These are phyloP conservation scores for Sclerotinia nivalis DNA, from an alignment of 2,329 filamentous ascomycete species.

Conservation along the genomic window DNA sequence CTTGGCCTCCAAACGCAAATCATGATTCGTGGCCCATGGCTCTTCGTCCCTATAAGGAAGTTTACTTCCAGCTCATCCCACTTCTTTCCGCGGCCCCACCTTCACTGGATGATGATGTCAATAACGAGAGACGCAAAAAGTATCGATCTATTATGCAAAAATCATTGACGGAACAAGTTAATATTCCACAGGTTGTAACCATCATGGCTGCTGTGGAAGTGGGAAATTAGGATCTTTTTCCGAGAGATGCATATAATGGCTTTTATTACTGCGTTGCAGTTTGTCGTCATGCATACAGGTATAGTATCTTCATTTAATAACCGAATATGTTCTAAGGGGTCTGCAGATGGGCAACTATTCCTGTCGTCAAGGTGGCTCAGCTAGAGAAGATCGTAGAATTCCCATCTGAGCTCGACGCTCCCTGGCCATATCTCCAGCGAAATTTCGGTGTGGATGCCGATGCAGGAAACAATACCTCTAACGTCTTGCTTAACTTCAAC, in stretches of 20 bases:
- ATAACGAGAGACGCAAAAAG: constrained; percentile 10
- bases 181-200: neutral
- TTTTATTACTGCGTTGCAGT: constrained; percentile 20
- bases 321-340: neutral
- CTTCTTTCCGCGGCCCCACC: constrained; percentile 4
- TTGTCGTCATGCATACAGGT: constrained; percentile 22
- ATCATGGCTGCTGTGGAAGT: constrained; percentile 7
- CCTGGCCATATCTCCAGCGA: constrained; percentile 20
- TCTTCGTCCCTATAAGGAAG: constrained; percentile 8
- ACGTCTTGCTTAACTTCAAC: constrained; percentile 12
- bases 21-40: constrained; percentile 12
- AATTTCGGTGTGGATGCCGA: constrained; percentile 13
- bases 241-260: constrained; percentile 20
- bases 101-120: constrained; percentile 9
- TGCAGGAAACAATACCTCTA: constrained; percentile 19
- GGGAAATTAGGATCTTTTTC: constrained; percentile 7
- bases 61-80: constrained; percentile 17
- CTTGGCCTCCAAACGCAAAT: constrained; percentile 20
- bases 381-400: constrained; percentile 16
- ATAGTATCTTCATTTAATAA: neutral
- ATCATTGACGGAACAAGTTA: neutral
- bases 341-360: constrained; percentile 18
- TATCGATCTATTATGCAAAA: constrained; percentile 13
- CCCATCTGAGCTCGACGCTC: constrained; percentile 14
- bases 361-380: constrained; percentile 20